These are phyloP conservation scores for Phanerochaete carnosa DNA, from an alignment of 768 basidiomycete species.

Conservation along the genomic window DNA sequence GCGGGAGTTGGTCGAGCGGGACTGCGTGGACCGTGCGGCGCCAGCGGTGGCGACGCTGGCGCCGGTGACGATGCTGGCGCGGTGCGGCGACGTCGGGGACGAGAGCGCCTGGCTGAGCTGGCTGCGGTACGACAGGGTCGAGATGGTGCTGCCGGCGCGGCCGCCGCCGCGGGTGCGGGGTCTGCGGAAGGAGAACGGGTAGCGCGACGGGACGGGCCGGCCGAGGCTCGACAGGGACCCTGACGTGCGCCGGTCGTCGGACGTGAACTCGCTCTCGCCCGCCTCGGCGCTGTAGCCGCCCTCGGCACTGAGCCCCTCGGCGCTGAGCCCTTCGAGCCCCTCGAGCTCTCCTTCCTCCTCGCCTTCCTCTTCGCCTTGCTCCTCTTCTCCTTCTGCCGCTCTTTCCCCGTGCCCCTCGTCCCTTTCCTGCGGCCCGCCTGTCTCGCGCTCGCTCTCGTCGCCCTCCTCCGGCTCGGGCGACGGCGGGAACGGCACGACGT, in stretches of 20 bases:
- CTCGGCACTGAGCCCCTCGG: slow-evolving; percentile 40
- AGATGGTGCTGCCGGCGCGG: too few relatives aligned
- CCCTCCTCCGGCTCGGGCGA: slow-evolving; percentile 45
- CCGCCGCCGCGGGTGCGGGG: slow-evolving; percentile 42
- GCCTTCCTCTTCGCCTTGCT: too few relatives aligned
- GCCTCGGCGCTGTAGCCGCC: slow-evolving; percentile 40
- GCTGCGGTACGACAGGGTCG: slow-evolving; percentile 27
- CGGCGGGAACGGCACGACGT: slow-evolving; percentile 75
- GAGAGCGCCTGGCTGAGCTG: slow-evolving; percentile 4
- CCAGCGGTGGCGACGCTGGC: too few relatives aligned
- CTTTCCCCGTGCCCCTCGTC: too few relatives aligned
- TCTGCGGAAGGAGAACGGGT: slow-evolving; percentile 66
- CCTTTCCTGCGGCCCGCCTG: too few relatives aligned
- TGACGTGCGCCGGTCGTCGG: slow-evolving; percentile 59
- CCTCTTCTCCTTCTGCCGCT: too few relatives aligned
- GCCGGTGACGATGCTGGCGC: too few relatives aligned
- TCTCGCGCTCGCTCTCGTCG: slow-evolving; percentile 14
- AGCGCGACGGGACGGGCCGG: slow-evolving; percentile 66
- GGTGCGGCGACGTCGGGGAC: not conserved
- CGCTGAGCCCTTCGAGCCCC: slow-evolving; percentile 33
- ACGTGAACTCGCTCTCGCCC: slow-evolving; percentile 41
- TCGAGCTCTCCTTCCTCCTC: slow-evolving; percentile 24
- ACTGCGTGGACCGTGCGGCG: slow-evolving; percentile 14
- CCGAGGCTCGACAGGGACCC: slow-evolving; percentile 86
- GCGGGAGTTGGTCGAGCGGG: slow-evolving; percentile 25